Evolutionary conservation across 1,139 yeast species (phyloP), one percentile per base, ranked within the genome.

Genomic region (Pichia sp.): DNA sequence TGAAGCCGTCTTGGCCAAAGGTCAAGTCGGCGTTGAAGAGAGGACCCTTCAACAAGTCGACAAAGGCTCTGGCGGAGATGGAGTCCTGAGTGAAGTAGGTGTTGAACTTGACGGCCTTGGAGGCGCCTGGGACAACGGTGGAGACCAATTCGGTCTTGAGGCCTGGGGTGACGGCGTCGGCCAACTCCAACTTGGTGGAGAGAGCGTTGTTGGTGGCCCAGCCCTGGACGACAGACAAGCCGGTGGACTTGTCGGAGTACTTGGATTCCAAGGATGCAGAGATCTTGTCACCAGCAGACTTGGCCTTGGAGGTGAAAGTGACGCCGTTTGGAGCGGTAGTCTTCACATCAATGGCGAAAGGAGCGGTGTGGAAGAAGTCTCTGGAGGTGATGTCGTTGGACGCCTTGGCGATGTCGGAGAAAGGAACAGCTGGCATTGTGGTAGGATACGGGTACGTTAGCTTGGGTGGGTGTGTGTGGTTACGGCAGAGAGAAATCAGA

Each of bases 321-420:
- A 93, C 97, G 67, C 98, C 98, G 73, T 90, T 92, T 73, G 97
- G 96, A 67, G 99, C 97, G 65, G 82, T 81, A 64, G 98, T 85
- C 80, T 89, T 87, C 70, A 92, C 85, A 70, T 90, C 97, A 67
- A 93, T 81, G 60, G 95, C 77, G 64, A 95, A 95, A 62, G 93
- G 87, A 64, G 95, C 78, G 66, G 81, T 77, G 79, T 92, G 98
- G 87, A 81, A 95, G 84, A 90, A 93, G 75, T 93, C 99, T 76
- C 80, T 87, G 78, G 82, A 81, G 73, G 93, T 82, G 69, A 93
- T 82, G 75, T 87, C 95, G 79, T 88, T 89, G 76, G 95, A 81
- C 70, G 89, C 81, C 78, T 90, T 90, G 72, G 93, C 85, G 72
- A 92, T 87, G 75, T 90, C 96, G 65, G 95, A 82, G 80, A 82